Percentiles rank a stretch among this genome's conserved stretches.
Evolutionary conservation across 352 stramenopile genomes (phyloP).

Genomic region (Pythium monospermum): DNA sequence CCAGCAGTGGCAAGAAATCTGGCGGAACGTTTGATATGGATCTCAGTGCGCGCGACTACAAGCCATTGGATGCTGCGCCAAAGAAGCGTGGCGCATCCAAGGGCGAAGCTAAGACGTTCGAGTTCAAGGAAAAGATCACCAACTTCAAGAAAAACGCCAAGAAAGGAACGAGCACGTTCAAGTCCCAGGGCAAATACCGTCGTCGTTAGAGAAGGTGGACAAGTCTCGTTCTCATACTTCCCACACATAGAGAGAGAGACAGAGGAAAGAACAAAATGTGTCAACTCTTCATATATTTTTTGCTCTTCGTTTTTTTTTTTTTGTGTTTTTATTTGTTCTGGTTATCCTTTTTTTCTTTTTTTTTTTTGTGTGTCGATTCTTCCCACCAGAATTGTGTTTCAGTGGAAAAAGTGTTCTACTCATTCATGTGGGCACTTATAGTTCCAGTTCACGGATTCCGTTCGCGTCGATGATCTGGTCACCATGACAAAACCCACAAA

Average conservation of each 20-base stretch:
- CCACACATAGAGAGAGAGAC: not conserved
- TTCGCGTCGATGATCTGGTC: constrained; percentile 56
- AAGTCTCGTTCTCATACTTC: not conserved
- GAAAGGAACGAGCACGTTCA: constrained; percentile 82
- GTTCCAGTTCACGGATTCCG: constrained; percentile 58
- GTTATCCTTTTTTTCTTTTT: too few relatives aligned
- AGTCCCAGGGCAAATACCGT: constrained; percentile 89
- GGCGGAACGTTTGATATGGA: constrained; percentile 69
- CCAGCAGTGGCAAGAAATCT: constrained; percentile 19
- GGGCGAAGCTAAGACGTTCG: constrained; percentile 51
- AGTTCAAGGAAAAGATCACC: constrained; percentile 91
- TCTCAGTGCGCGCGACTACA: constrained; percentile 40
- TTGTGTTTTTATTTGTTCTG: not conserved
- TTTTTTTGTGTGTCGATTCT: too few relatives aligned
- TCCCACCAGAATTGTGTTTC: too few relatives aligned
- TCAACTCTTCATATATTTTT: not conserved
- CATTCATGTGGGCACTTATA: too few relatives aligned
- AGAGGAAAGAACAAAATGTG: not conserved
- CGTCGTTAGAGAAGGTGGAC: constrained; percentile 41
- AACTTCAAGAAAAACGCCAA: constrained; percentile 88
- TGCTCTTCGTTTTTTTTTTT: too few relatives aligned
- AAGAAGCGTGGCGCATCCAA: constrained; percentile 22
- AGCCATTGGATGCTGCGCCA: constrained; percentile 29
- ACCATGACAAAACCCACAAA: not conserved
- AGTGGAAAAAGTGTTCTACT: too few relatives aligned